A percentile compares a stretch with the other conserved stretches of the same genome.
Evolutionary conservation across 108 stramenopile species (phyloP).

Genomic region (Stephanodiscus minutulus): DNA sequence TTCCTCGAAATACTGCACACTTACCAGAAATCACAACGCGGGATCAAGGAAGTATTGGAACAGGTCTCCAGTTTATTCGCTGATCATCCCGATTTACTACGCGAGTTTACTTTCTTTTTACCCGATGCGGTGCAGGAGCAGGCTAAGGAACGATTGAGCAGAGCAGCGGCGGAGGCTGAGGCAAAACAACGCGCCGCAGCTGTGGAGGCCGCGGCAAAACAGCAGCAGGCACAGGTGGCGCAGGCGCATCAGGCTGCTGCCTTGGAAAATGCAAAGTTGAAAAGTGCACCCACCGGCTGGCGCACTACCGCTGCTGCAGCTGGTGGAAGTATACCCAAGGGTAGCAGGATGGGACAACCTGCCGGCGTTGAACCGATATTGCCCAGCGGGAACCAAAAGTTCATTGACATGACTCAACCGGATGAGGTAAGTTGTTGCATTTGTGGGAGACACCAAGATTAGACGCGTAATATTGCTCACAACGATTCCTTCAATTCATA

Average conservation of each 20-base stretch:
- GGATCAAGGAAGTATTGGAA: slow-evolving; percentile 93
- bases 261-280: slow-evolving; percentile 24
- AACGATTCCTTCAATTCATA: neutral
- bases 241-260: slow-evolving; percentile 27
- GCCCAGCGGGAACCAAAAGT: slow-evolving; percentile 41
- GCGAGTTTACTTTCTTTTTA: slow-evolving; percentile 93
- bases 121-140: slow-evolving; percentile 94
- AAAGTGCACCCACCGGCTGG: slow-evolving; percentile 47
- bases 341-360: slow-evolving; percentile 8
- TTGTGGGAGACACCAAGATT: neutral
- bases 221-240: slow-evolving; percentile 32
- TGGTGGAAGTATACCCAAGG: slow-evolving; percentile 4
- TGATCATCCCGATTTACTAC: slow-evolving; percentile 92
- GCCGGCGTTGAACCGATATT: slow-evolving; percentile 14
- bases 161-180: slow-evolving; percentile 89
- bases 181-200: slow-evolving; percentile 69
- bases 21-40: slow-evolving; percentile 93
- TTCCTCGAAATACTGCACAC: slow-evolving; percentile 94
- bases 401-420: slow-evolving; percentile 79
- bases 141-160: slow-evolving; percentile 83
- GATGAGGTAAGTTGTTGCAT: slow-evolving; percentile 29
- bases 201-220: slow-evolving; percentile 50
- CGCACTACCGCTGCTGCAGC: slow-evolving; percentile 19
- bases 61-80: slow-evolving; percentile 88
- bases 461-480: too few species aligned